phyloP scores from a whole-genome alignment of 352 stramenopile species.

The Pythium pyrilobum region DNA sequence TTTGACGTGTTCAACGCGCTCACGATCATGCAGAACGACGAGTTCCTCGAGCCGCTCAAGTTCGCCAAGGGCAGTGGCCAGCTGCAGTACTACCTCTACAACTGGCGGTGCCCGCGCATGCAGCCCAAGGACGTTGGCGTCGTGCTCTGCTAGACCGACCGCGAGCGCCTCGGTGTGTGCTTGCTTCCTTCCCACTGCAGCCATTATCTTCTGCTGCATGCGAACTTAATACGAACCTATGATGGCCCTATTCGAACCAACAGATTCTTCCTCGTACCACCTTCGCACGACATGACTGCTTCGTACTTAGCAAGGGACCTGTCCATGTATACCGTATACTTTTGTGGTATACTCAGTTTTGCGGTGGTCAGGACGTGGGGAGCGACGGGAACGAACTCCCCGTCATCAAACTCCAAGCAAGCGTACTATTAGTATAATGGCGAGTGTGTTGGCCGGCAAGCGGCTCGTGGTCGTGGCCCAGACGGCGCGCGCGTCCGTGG shows the following conservation, averaged over 20 bases:
- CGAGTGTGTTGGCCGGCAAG: conserved; percentile 27
- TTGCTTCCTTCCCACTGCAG: neutral
- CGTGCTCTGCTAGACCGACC: conserved; percentile 32
- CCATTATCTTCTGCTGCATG: neutral
- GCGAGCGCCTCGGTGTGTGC: no score
- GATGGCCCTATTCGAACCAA: no score
- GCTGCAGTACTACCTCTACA: conserved; percentile 77
- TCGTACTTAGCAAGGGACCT: conserved; percentile 1
- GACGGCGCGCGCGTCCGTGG: conserved; percentile 3
- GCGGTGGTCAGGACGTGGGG: conserved; percentile 13
- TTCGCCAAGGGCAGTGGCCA: conserved; percentile 56
- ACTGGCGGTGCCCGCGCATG: conserved; percentile 73
- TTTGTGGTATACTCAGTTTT: neutral
- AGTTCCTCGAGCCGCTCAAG: conserved; percentile 53
- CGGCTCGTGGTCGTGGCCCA: conserved; percentile 11
- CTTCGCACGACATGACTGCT: neutral
- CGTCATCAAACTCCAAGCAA: no score
- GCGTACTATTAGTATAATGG: conserved; percentile 6
- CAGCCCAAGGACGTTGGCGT: conserved; percentile 42
- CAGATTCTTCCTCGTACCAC: neutral
- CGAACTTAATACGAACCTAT: conserved; percentile 14
- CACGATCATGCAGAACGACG: conserved; percentile 58
- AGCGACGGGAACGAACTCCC: neutral
- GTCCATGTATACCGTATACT: conserved; percentile 9
- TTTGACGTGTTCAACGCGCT: conserved; percentile 70